phyloP scores from a whole-genome alignment of 768 basidiomycete genomes.

The Leccinum rimulosum region DNA sequence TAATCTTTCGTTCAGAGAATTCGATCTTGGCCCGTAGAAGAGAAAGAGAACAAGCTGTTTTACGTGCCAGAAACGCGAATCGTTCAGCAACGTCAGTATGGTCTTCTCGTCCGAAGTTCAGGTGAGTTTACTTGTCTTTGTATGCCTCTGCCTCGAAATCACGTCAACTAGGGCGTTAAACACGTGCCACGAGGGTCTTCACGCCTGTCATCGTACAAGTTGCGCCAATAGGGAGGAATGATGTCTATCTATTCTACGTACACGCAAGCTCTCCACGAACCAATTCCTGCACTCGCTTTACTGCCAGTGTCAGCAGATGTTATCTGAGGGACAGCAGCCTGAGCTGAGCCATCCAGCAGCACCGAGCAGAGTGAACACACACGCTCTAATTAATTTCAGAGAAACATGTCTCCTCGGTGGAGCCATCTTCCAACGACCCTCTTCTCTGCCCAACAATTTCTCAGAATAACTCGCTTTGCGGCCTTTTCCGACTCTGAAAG shows the following conservation, averaged over 20 bases:
- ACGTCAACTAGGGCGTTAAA: constrained; percentile 7
- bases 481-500: constrained; percentile 21
- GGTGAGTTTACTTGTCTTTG: not conserved
- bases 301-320: not conserved
- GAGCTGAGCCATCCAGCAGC: constrained; percentile 3
- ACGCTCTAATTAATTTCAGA: constrained; percentile 27
- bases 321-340: not conserved
- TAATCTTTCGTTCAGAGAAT: constrained; percentile 5
- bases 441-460: constrained; percentile 29
- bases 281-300: not conserved
- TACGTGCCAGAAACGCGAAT: constrained; percentile 17
- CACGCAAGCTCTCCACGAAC: constrained; percentile 5
- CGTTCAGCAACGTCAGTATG: not conserved
- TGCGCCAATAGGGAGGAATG: constrained; percentile 10
- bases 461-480: constrained; percentile 23
- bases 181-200: constrained; percentile 21
- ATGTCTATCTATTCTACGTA: constrained; percentile 19
- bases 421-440: constrained; percentile 21
- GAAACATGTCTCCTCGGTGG: constrained; percentile 26
- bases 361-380: constrained; percentile 17
- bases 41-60: constrained; percentile 5
- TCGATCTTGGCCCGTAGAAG: not conserved
- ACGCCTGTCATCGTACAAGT: not conserved
- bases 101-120: not conserved
- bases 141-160: constrained; percentile 10